Conservation (phyloP, 139 green algal species). For the Tetradesmus obliquus region DNA sequence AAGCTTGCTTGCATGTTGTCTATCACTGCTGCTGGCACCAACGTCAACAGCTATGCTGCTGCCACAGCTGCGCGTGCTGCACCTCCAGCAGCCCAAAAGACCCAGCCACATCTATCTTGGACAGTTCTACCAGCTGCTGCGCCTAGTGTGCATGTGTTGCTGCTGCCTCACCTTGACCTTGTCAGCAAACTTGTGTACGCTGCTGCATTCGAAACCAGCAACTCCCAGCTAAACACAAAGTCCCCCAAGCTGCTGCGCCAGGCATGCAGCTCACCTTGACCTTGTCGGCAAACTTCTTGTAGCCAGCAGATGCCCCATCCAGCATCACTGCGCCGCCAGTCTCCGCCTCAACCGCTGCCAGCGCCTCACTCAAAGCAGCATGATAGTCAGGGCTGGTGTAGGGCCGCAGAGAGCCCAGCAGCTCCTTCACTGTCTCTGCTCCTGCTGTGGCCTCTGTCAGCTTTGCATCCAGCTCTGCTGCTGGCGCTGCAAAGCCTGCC, state of each 20-base stretch:
- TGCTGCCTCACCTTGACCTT: background rate
- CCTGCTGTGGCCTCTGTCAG: slow-evolving; percentile 46
- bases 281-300: slow-evolving; percentile 73
- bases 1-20: no score
- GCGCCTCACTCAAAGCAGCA: slow-evolving; percentile 58
- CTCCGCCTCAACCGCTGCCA: slow-evolving; percentile 57
- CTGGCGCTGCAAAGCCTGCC: slow-evolving; percentile 64
- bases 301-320: slow-evolving; percentile 55
- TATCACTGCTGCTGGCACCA: no score
- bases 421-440: slow-evolving; percentile 59
- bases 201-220: no score
- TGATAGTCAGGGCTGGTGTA: slow-evolving; percentile 57
- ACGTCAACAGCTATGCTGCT: no score
- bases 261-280: slow-evolving; percentile 52
- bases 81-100: no score
- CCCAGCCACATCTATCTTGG: no score
- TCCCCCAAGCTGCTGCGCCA: background rate
- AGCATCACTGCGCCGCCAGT: slow-evolving; percentile 50
- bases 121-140: background rate
- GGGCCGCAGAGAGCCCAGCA: slow-evolving; percentile 53
- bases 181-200: slow-evolving; percentile 54
- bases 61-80: no score
- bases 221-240: no score
- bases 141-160: no score
- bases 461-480: slow-evolving; percentile 57